Percentiles rank a stretch among this genome's conserved stretches.
Evolutionary conservation across 352 stramenopile species (phyloP).

Genomic region (Phytophthora uliginosa): DNA sequence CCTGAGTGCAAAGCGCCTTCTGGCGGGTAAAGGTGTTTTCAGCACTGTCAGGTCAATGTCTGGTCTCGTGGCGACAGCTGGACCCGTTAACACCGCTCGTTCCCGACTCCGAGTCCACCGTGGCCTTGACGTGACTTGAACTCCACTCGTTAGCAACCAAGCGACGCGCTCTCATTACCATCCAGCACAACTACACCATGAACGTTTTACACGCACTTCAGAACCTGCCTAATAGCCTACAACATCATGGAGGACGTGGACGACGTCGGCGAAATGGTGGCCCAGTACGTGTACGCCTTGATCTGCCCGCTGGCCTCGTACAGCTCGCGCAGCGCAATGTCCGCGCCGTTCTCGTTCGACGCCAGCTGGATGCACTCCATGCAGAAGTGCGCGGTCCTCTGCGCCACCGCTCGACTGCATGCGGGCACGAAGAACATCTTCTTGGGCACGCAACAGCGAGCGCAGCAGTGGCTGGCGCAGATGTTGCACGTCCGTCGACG

Average conservation of each 20-base stretch:
- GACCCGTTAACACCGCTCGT: neutral
- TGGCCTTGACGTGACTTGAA: conserved; percentile 14
- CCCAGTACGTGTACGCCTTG: conserved; percentile 31
- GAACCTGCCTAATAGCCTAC: neutral
- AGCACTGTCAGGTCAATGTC: neutral
- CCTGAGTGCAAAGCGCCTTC: neutral
- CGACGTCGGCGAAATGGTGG: conserved; percentile 24
- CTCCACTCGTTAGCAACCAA: conserved; percentile 19
- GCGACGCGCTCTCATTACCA: conserved; percentile 15
- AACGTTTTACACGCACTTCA: neutral
- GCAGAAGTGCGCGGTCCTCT: conserved; percentile 36
- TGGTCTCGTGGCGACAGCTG: conserved; percentile 1
- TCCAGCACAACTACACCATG: conserved; percentile 18
- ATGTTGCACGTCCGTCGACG: conserved; percentile 41
- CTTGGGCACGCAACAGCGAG: conserved; percentile 43
- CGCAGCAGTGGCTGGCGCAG: conserved; percentile 32
- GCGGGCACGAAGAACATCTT: conserved; percentile 41
- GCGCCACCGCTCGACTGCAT: conserved; percentile 24
- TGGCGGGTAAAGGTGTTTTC: conserved; percentile 15
- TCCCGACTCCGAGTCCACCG: conserved; percentile 9
- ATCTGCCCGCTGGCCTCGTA: conserved; percentile 8
- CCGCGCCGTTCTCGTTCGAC: conserved; percentile 24
- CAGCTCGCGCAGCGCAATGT: conserved; percentile 38
- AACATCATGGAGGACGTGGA: conserved; percentile 30
- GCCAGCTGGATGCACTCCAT: conserved; percentile 32